Percentiles rank a stretch among this genome's conserved stretches.
Conservation (phyloP, 1,284 basidiomycete species). For the Puccinia polysora region DNA sequence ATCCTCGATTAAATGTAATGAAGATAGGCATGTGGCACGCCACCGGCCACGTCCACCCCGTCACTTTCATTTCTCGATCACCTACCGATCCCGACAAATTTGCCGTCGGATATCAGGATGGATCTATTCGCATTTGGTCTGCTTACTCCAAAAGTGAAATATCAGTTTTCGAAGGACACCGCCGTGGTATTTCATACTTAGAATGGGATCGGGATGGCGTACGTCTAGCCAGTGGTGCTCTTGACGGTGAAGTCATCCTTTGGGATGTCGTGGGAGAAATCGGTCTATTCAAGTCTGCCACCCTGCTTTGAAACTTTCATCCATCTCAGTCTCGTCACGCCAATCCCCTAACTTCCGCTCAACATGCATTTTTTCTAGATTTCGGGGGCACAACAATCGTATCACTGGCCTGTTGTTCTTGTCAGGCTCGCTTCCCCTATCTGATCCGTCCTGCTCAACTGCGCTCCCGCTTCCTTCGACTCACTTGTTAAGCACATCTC, state of each 20-base stretch:
- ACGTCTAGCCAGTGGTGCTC: constrained; percentile 80
- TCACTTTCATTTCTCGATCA: constrained; percentile 79
- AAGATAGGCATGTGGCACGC: constrained; percentile 97
- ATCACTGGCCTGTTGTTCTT: constrained; percentile 80
- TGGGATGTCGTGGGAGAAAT: constrained; percentile 96
- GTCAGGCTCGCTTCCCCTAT: constrained; percentile 56
- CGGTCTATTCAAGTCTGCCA: constrained; percentile 69
- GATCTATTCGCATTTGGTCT: constrained; percentile 87
- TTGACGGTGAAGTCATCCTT: constrained; percentile 87
- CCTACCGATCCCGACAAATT: constrained; percentile 67
- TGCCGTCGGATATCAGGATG: constrained; percentile 95
- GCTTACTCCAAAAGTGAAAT: constrained; percentile 63
- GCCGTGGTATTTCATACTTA: constrained; percentile 77
- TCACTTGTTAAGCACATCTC: constrained; percentile 75
- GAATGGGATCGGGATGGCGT: constrained; percentile 77
- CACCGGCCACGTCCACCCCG: constrained; percentile 79
- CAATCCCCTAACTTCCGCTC: background rate
- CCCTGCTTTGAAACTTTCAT: constrained; percentile 21
- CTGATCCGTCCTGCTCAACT: constrained; percentile 56
- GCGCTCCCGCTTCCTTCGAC: constrained; percentile 53
- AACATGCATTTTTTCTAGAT: constrained; percentile 55
- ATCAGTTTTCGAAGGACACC: constrained; percentile 94
- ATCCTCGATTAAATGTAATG: background rate
- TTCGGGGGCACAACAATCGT: constrained; percentile 87
- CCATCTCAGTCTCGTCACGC: background rate